Evolutionary conservation across 2,329 filamentous ascomycete genomes (phyloP).

Genomic region (Aspergillus jensenii): DNA sequence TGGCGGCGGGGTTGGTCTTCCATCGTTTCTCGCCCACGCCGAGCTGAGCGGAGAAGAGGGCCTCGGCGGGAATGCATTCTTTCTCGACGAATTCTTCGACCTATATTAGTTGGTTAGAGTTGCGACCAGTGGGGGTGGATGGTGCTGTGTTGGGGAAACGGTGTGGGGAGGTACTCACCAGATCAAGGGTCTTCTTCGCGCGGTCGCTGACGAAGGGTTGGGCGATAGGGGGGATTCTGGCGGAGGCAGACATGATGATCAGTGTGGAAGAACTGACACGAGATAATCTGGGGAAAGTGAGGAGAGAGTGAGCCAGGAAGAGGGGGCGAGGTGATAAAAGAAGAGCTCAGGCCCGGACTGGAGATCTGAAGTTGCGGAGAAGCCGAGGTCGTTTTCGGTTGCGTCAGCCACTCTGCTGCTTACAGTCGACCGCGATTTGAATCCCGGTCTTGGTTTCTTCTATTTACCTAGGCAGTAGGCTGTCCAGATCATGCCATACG

Average conservation of each 20-base stretch:
- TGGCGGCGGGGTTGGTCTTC: conserved; percentile 72
- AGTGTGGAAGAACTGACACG: neutral
- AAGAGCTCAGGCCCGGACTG: neutral
- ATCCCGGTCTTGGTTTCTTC: no score
- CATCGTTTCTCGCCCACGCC: conserved; percentile 76
- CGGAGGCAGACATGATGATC: conserved; percentile 49
- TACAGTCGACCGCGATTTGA: no score
- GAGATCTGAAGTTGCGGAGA: conserved; percentile 15
- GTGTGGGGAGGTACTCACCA: conserved; percentile 56
- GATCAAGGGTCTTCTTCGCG: conserved; percentile 79
- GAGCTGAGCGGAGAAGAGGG: conserved; percentile 75
- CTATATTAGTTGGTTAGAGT: conserved; percentile 33
- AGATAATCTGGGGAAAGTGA: neutral
- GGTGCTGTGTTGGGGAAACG: neutral
- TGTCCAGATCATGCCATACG: neutral
- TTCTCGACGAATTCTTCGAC: conserved; percentile 97
- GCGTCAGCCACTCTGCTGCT: conserved; percentile 17
- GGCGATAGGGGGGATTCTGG: conserved; percentile 59
- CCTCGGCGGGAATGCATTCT: conserved; percentile 85
- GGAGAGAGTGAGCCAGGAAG: neutral
- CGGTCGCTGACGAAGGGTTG: conserved; percentile 72
- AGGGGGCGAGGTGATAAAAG: neutral
- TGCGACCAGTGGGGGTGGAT: neutral
- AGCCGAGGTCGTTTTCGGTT: conserved; percentile 28
- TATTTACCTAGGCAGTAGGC: no score